Base-by-base conservation (phyloP, 202 grass and related monocot species). In the Elaeis oleifera region DNA sequence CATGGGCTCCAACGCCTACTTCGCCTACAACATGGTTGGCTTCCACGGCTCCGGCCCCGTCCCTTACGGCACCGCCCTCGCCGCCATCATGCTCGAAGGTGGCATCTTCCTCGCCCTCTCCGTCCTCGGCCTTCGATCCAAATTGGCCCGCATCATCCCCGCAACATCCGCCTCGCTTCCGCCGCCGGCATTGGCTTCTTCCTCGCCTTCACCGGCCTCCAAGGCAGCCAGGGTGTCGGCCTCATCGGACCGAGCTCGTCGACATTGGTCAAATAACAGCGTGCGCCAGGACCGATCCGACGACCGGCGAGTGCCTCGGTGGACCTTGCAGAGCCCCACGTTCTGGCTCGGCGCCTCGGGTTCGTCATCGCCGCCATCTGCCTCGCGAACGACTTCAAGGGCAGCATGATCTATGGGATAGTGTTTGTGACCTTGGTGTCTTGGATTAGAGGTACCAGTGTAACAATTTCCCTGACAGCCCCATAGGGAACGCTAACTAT, bases 21-120 rank as follows among this genome's bases (percentile, higher is more conserved):
- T 95, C 55, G 60, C 90, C 8, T 95, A 95, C 79, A 95, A 83
- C 82, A 86, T 95, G 82, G 90, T 95, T 0, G 90, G 90, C 0
- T 81, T 86, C 83, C 85, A 64, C n/a, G 90, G 90, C 21, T 95
- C 85, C 1, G 85, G 85, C 0, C 4, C 73, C 71, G 51, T 95
- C 32, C 48, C 74, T 0, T 95, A 89, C 68, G 11, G 75, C 66
- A 81, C 82, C 1, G 90, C 79, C 19, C 85, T 95, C 0, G 79
- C 71, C n/a, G 82, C 73, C 6, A 65, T 95, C 18, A 83, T 89
- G 82, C 18, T 95, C 23, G 85, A 95, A 49, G 90, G 85, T 6
- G 23, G 69, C 74, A 4, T 89, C 1, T 89, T 95, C 78, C 59
- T 95, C 56, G 25, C 29, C 18, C 39, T 95, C 0, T 95, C 82